These are phyloP conservation scores for Beta corolliflora DNA, from an alignment of 179 eudicot genomes.

Conservation along the genomic window DNA sequence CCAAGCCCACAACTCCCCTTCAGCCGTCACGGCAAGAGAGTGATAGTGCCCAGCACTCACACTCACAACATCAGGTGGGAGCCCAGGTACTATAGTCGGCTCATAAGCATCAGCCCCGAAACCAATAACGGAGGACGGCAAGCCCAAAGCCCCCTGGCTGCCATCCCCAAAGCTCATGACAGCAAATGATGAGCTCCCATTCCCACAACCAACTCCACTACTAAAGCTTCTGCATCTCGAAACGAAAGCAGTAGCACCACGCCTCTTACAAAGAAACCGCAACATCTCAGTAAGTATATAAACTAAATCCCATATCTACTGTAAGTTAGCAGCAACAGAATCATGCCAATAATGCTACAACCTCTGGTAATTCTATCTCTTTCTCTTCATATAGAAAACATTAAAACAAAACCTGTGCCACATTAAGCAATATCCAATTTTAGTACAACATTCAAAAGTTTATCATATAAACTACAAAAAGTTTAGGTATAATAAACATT, in stretches of 20 bases:
- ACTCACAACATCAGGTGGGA: slow-evolving; percentile 62
- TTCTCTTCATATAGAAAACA: not conserved
- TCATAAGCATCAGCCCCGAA: slow-evolving; percentile 81
- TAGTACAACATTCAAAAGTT: slow-evolving; percentile 6
- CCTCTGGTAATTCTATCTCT: not conserved
- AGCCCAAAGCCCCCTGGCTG: slow-evolving; percentile 82
- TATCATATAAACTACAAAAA: no score
- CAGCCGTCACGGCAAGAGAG: slow-evolving; percentile 83
- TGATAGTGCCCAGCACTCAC: slow-evolving; percentile 91
- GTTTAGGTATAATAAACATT: no score
- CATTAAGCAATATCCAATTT: slow-evolving; percentile 14
- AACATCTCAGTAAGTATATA: slow-evolving; percentile 30
- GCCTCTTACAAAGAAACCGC: slow-evolving; percentile 20
- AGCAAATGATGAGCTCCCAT: slow-evolving; percentile 34
- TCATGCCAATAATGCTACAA: not conserved
- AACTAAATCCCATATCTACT: slow-evolving; percentile 3
- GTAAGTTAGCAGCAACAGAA: slow-evolving; percentile 20
- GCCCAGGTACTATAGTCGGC: slow-evolving; percentile 67
- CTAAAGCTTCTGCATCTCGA: slow-evolving; percentile 30
- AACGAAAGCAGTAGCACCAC: slow-evolving; percentile 9
- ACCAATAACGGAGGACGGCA: slow-evolving; percentile 59
- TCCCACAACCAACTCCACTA: slow-evolving; percentile 19
- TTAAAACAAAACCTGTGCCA: slow-evolving; percentile 2
- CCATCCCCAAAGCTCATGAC: slow-evolving; percentile 98
- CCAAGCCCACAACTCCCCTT: slow-evolving; percentile 96